Base-by-base conservation (phyloP, 441 rosid species). In the Kokia cookei region DNA sequence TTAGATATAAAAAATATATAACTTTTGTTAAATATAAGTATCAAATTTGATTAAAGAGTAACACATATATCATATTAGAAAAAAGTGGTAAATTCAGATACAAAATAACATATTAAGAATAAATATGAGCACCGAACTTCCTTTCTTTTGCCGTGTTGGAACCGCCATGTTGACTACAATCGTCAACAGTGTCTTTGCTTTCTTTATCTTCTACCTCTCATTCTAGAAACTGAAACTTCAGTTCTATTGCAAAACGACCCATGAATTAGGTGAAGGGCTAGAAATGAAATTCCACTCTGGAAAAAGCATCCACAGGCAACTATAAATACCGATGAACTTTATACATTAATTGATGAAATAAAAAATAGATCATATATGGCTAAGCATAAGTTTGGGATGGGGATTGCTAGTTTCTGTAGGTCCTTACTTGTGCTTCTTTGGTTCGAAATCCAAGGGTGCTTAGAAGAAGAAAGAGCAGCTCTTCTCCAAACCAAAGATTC, bases 401-500 rank as follows among this genome's bases (percentile, higher is more conserved):
- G 11, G 60, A 55, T 22, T 22, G 13, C 35, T 14, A 19, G 13
- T 10, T 55, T 22, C 60, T 55, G 10, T 22, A 1, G 5, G 22
- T 55, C 5, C 5, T 22, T 55, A 2, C 19, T 66, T 22, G 47
- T 6, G 3, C 54, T 65, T 45, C 35, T 65, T 19, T 65, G 37
- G 13, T 19, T 22, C 24, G 13, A 5, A 13, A 17, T 17, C 37
- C 53, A 19, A 65, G 71, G 51, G 13, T 66, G 71, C 54, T 8
- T 10, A 27, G 71, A 66, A 7, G 72, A 48, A 14, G 72, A 68
- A 50, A 27, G 72, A 32, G 57, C 4, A 26, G 59, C 72, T 68
- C 72, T 68, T 24, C 72, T 48, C 27, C 14, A 68, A 14, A 68
- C 50, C 72, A 68, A 68, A 68, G 53, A 7, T 64, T 64, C 47